A percentile compares a stretch with the other conserved stretches of the same genome.
Evolutionary conservation across 495 filamentous ascomycete genomes (phyloP).

Genomic region (Jackrogersella minutella): DNA sequence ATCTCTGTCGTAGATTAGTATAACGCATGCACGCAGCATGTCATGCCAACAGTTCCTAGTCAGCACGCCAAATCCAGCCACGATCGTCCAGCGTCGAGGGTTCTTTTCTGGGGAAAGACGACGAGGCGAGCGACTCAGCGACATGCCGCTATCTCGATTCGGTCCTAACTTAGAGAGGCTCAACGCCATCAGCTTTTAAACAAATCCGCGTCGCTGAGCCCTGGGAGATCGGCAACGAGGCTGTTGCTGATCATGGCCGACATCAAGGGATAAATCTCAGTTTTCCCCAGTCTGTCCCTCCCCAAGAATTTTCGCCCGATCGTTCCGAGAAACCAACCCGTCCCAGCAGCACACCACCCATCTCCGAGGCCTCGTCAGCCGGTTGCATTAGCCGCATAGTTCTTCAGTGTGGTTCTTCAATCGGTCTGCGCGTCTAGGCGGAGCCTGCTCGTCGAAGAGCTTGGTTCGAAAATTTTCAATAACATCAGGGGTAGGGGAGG

Average conservation of each 20-base stretch:
- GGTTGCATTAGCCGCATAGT: not conserved
- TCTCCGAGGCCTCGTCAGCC: conserved; percentile 1
- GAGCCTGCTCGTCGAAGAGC: conserved; percentile 2
- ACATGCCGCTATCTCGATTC: conserved; percentile 7
- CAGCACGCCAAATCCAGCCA: no score
- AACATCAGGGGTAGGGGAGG: conserved; percentile 5
- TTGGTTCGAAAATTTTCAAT: conserved; percentile 4
- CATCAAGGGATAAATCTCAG: conserved; percentile 15
- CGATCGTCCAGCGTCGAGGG: no score
- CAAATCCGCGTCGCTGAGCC: conserved; percentile 1
- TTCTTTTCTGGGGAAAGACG: not conserved
- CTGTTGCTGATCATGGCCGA: conserved; percentile 21
- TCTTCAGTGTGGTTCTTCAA: not conserved
- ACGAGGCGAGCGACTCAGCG: conserved; percentile 4
- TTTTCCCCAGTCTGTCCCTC: not conserved
- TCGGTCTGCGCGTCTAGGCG: conserved; percentile 1
- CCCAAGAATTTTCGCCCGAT: not conserved
- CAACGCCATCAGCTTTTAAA: not conserved
- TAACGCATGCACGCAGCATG: no score
- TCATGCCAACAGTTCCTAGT: no score
- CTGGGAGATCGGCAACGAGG: conserved; percentile 17
- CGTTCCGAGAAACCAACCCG: not conserved
- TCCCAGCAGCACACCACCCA: not conserved
- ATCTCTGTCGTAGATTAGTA: not conserved
- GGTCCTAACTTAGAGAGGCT: conserved; percentile 2